These are phyloP conservation scores for Diaporthe sp. DNA, from an alignment of 2,329 filamentous ascomycete species.

Conservation along the genomic window DNA sequence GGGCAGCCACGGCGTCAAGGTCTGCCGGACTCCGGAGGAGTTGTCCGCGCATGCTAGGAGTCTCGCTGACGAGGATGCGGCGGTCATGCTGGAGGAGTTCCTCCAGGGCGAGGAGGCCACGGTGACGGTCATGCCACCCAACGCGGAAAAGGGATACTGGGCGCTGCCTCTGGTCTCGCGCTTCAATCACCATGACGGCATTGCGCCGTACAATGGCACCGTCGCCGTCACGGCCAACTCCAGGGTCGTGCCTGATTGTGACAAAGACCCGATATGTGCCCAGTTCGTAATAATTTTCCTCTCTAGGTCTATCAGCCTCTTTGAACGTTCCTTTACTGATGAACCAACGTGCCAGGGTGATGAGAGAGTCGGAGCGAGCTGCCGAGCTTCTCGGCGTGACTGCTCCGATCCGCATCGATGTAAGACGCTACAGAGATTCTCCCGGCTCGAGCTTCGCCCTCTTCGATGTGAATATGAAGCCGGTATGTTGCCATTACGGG, in stretches of 20 bases:
- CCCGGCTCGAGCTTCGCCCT: conserved; percentile 3
- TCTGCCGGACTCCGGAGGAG: conserved; percentile 54
- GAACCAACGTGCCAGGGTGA: conserved; percentile 40
- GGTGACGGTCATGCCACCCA: conserved; percentile 66
- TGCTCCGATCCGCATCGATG: conserved; percentile 62
- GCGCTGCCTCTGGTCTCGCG: conserved; percentile 60
- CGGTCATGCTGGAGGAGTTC: conserved; percentile 63
- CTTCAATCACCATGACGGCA: conserved; percentile 62
- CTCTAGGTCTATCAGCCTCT: too few relatives aligned
- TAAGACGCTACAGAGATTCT: conserved; percentile 46
- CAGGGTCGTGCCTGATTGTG: conserved; percentile 48
- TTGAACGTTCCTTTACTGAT: not conserved
- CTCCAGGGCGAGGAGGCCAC: conserved; percentile 64
- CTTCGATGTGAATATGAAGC: conserved; percentile 22
- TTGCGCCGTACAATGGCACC: conserved; percentile 64
- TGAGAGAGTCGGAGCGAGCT: conserved; percentile 56
- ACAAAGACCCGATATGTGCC: not conserved
- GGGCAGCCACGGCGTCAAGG: conserved; percentile 64
- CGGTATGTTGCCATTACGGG: not conserved
- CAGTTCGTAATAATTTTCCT: not conserved
- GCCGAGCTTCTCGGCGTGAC: conserved; percentile 56
- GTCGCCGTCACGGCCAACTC: conserved; percentile 65
- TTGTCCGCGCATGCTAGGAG: conserved; percentile 51
- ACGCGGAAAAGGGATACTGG: conserved; percentile 53
- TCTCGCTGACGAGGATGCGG: conserved; percentile 54